Evolutionary conservation across 371 early-diverging fungal genomes (phyloP), one percentile per base, ranked within the genome.

Genomic region (Dichotomocladium elegans): DNA sequence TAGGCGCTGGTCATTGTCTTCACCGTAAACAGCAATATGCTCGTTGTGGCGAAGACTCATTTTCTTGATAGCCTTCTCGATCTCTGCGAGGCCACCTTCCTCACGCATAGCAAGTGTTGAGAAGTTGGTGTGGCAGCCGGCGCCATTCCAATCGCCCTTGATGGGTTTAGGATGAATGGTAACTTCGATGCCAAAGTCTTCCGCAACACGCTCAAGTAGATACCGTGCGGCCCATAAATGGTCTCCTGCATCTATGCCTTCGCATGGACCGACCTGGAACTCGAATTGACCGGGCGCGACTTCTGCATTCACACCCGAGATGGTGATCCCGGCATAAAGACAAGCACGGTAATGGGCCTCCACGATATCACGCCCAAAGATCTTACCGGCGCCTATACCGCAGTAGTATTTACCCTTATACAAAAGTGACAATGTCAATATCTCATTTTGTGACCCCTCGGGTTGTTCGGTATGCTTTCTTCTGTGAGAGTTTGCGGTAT

Each of bases 301-400:
- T 62, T 79, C 77, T 21, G 45, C 35, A 42, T 57, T 57, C 24
- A 57, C 47, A 45, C 58, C 58, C 22, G 73, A 70, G 51, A 77
- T 71, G 30, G 63, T 75, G 31, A 80, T 58, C 42, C 80, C 80
- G 34, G 80, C 73, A 43, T 67, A 80, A 35, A 80, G 51, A 55
- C 83, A 82, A 5, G 80, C 80, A 57, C 77, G 63, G 61, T 78
- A 82, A 57, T 82, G 82, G n/a, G 82, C 80, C 44, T 82, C 82
- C 19, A 80, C 65, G 15, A 82, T 64, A 51, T 82, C 82, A 61
- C 83, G 70, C 9, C 83, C 83, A 57, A 71, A 78, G 30, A 77
- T 64, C 54, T 45, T 68, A 44, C 64, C 67, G 41, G 81, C 70
- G 10, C 81, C 81, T 24, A 81, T 72, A 60, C 77, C 80, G 55